These are phyloP conservation scores for Juncus effusus DNA, from an alignment of 176 grass and related monocot genomes.

Conservation along the genomic window DNA sequence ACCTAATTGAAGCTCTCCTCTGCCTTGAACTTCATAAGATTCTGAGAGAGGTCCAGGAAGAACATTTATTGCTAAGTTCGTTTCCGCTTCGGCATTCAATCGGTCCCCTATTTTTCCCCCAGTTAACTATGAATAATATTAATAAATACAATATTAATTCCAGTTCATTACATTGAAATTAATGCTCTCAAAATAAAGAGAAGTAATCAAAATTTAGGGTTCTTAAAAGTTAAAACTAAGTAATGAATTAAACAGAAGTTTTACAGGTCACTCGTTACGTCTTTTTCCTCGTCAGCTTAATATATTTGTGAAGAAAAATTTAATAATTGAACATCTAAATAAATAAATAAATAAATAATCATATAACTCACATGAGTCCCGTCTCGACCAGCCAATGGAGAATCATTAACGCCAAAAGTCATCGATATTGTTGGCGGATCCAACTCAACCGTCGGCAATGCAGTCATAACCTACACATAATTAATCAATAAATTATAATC, in stretches of 20 bases:
- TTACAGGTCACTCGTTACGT: too few relatives aligned
- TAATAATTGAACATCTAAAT: neutral
- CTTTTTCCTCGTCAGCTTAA: neutral
- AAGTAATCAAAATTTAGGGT: neutral
- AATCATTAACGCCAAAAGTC: conserved; percentile 99
- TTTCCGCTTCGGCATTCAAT: conserved; percentile 85
- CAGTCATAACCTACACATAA: conserved; percentile 66
- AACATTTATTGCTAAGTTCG: conserved; percentile 99
- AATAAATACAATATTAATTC: neutral
- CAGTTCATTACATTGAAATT: neutral
- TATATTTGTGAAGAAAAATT: neutral
- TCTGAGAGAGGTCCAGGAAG: conserved; percentile 93
- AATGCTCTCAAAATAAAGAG: neutral
- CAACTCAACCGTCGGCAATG: conserved; percentile 83
- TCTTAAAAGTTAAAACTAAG: conserved; percentile 2
- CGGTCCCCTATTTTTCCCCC: conserved; percentile 94
- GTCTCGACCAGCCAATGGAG: conserved; percentile 79
- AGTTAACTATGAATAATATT: conserved; percentile 59
- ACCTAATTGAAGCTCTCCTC: conserved; percentile 99
- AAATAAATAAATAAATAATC: conserved; percentile 3
- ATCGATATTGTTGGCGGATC: conserved; percentile 99
- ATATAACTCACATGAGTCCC: conserved; percentile 75
- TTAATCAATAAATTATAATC: conserved; percentile 22
- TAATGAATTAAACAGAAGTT: neutral
- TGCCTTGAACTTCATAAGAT: conserved; percentile 99